Percentiles rank a stretch among this genome's conserved stretches.
Conservation (phyloP, 2,329 filamentous ascomycete species). For the Lithohypha guttulata region DNA sequence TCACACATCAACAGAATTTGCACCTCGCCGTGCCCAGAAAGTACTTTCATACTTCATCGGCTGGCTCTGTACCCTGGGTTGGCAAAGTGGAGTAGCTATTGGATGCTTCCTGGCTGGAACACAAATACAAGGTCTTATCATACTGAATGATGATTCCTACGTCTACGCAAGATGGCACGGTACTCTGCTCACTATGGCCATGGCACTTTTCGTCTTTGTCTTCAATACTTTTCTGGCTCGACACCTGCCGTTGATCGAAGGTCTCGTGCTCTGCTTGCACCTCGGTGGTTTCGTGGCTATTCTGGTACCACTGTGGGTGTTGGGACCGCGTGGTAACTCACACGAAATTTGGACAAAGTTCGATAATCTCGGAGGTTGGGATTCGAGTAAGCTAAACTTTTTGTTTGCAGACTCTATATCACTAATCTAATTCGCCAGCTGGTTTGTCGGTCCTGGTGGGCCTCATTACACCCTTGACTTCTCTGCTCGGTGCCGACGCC, state of each 20-base stretch:
- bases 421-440: not conserved
- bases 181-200: constrained; percentile 33
- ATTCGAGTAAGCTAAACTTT: constrained; percentile 14
- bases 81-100: constrained; percentile 18
- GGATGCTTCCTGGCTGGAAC: constrained; percentile 32
- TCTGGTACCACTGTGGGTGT: constrained; percentile 33
- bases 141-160: constrained; percentile 32
- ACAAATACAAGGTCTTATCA: constrained; percentile 35
- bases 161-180: constrained; percentile 33
- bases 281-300: constrained; percentile 32
- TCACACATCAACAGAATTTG: too few relatives aligned
- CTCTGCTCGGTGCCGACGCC: constrained; percentile 22
- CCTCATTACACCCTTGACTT: constrained; percentile 17
- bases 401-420: constrained; percentile 21
- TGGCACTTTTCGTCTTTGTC: constrained; percentile 28
- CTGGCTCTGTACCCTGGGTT: constrained; percentile 24
- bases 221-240: constrained; percentile 33
- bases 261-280: constrained; percentile 32
- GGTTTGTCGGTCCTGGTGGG: constrained; percentile 22
- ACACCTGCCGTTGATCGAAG: constrained; percentile 31
- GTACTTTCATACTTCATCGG: constrained; percentile 16
- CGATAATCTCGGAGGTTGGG: constrained; percentile 31
- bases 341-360: constrained; percentile 31
- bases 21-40: constrained; percentile 14
- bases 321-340: constrained; percentile 29